Conservation (phyloP, 345 rosid species). For the Limnanthes douglasii region DNA sequence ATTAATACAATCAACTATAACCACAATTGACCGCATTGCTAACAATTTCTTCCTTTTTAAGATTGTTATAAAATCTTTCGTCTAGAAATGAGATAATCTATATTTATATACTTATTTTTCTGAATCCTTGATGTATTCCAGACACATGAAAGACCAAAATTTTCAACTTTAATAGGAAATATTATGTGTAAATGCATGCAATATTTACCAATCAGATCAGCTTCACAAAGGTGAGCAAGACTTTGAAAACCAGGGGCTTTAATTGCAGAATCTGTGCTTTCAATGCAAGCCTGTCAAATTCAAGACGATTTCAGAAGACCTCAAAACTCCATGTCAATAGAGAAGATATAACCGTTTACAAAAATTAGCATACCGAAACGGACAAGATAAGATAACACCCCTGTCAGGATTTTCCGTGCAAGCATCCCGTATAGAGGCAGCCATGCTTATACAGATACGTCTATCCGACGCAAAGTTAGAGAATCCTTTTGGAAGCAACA, state of each 20-base stretch:
- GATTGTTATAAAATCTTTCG: too few species aligned
- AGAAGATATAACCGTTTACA: slow-evolving; percentile 4
- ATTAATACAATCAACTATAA: slow-evolving; percentile 2
- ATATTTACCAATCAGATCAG: slow-evolving; percentile 78
- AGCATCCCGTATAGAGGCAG: slow-evolving; percentile 65
- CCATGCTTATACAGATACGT: slow-evolving; percentile 56
- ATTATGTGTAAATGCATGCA: neutral
- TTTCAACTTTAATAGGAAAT: too few species aligned
- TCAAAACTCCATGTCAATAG: slow-evolving; percentile 7
- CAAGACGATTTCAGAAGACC: slow-evolving; percentile 1
- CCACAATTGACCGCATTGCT: too few species aligned
- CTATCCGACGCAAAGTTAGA: slow-evolving; percentile 40
- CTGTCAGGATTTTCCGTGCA: slow-evolving; percentile 85
- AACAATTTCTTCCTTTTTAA: too few species aligned
- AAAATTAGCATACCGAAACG: slow-evolving; percentile 52
- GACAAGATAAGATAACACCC: slow-evolving; percentile 93
- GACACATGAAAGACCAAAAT: too few species aligned
- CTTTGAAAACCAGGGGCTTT: slow-evolving; percentile 86
- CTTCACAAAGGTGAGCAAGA: slow-evolving; percentile 90
- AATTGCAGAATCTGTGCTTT: slow-evolving; percentile 53
- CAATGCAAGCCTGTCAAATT: slow-evolving; percentile 67
- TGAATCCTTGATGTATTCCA: too few species aligned
- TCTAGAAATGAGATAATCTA: too few species aligned
- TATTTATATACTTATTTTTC: too few species aligned
- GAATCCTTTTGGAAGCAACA: slow-evolving; percentile 46